Base-by-base conservation (phyloP, 495 filamentous ascomycete genomes). In the Daldinia loculata region DNA sequence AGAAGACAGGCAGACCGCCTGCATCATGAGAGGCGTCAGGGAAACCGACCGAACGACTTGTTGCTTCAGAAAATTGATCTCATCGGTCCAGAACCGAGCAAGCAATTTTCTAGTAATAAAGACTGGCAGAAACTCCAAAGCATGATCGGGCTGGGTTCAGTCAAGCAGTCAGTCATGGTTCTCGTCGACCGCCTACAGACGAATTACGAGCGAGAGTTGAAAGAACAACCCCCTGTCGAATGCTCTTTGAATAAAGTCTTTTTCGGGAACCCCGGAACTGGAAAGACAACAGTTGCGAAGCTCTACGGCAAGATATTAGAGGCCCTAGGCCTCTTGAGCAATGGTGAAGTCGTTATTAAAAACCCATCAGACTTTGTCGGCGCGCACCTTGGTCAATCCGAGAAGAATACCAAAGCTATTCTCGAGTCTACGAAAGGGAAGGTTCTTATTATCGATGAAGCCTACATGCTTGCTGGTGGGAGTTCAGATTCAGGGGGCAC, bases 351-450 rank as follows among this genome's bases (percentile, higher is more conserved):
- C 0, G 77, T 94, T 7, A 74, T 89, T 0, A 92, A 90, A 69
- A 93, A 90, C 62, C 91, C 92, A 0, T 77, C 90, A 0, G 92
- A 94, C 70, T 93, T 94, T 70, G 80, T 93, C 27, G 91, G 91
- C 0, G 78, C 74, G 14, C 80, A 75, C 1, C 75, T 94, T 0
- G 92, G 92, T 0, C 78, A 84, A 26, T 93, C 91, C 0, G 92
- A 94, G 75, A 82, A 84, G 9, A 88, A 87, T 36, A 93, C 92
- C 0, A 94, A 91, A 74, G 89, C 83, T 0, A 92, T 93, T 34
- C 84, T 94, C 0, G 86, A 84, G 7, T 76, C 87, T 0, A 87
- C 89, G 0, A 43, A 88, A 4, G 91, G 92, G 0, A 94, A 94
- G 71, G 88, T 86, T 0, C 73, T 93, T 1, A 93, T 94, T 71